phyloP scores from a whole-genome alignment of 2,329 filamentous ascomycete species.

The Ophiostoma pallidulum region DNA sequence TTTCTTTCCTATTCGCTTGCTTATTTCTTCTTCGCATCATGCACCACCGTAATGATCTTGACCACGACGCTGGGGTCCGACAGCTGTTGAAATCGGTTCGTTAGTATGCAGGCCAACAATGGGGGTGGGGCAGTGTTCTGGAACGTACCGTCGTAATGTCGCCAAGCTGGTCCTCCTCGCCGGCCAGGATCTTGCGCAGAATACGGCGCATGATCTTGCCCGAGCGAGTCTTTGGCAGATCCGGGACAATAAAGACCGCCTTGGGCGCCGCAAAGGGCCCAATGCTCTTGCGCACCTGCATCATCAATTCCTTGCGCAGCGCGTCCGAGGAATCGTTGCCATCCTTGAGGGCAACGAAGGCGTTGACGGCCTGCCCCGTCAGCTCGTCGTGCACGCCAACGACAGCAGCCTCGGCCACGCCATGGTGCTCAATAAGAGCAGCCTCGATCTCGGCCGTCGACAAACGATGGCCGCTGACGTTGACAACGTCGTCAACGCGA shows the following conservation, averaged over 20 bases:
- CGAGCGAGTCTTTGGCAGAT: slow-evolving; percentile 92
- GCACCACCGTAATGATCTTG: slow-evolving; percentile 78
- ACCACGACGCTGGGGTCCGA: slow-evolving; percentile 84
- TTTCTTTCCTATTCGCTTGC: not conserved
- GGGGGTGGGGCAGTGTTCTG: slow-evolving; percentile 1
- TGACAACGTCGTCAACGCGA: slow-evolving; percentile 96
- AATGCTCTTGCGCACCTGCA: slow-evolving; percentile 95
- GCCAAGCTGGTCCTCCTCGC: slow-evolving; percentile 93
- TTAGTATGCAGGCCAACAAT: not conserved
- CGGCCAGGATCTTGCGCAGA: slow-evolving; percentile 90
- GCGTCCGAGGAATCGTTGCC: slow-evolving; percentile 66
- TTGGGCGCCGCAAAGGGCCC: slow-evolving; percentile 96
- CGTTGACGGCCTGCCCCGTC: slow-evolving; percentile 93
- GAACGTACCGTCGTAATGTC: slow-evolving; percentile 77
- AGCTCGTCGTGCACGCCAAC: slow-evolving; percentile 90
- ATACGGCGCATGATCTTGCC: slow-evolving; percentile 99
- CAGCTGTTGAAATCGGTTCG: slow-evolving; percentile 45
- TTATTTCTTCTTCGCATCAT: slow-evolving; percentile 48
- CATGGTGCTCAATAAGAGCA: slow-evolving; percentile 81
- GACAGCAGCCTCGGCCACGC: slow-evolving; percentile 88
- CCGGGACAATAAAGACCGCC: slow-evolving; percentile 80
- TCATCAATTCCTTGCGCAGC: slow-evolving; percentile 83
- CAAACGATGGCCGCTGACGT: slow-evolving; percentile 90
- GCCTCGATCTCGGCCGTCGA: slow-evolving; percentile 98
- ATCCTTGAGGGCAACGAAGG: slow-evolving; percentile 89